A percentile compares a stretch with the other conserved stretches of the same genome.
These are phyloP conservation scores for Chaetoscypha palmicola DNA, from an alignment of 2,329 filamentous ascomycete genomes.

Conservation along the genomic window DNA sequence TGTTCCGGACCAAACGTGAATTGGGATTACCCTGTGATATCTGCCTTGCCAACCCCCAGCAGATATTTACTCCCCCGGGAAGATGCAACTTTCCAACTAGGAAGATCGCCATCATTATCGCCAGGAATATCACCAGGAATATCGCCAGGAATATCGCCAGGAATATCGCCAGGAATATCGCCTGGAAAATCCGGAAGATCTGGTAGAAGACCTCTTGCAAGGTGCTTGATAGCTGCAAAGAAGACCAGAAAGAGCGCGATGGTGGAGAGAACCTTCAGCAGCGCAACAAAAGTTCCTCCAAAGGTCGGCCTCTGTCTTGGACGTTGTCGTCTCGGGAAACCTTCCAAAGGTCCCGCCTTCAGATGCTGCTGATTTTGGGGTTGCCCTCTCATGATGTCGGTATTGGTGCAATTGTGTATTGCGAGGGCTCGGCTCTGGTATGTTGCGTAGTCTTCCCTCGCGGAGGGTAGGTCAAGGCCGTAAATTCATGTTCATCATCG, in stretches of 20 bases:
- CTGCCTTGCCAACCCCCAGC: slow-evolving; percentile 62
- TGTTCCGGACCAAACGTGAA: neutral
- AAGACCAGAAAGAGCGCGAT: slow-evolving; percentile 5
- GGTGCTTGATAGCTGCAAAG: neutral
- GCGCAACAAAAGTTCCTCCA: neutral
- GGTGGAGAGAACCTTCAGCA: neutral
- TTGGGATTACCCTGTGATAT: slow-evolving; percentile 57
- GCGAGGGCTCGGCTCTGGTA: neutral
- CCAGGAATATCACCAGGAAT: too few species aligned
- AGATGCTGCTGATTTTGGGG: neutral
- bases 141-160: too few species aligned
- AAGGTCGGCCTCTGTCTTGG: neutral
- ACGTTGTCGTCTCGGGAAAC: neutral
- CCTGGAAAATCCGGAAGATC: too few species aligned
- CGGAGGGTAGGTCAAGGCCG: too few species aligned
- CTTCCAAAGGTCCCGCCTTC: slow-evolving; percentile 24
- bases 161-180: too few species aligned
- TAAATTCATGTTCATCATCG: too few species aligned
- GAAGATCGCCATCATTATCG: too few species aligned
- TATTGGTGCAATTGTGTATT: neutral
- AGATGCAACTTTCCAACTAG: too few species aligned
- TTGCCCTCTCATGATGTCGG: too few species aligned
- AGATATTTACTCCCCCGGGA: slow-evolving; percentile 45
- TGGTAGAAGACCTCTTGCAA: too few species aligned
- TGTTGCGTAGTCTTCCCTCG: too few species aligned